Conservation (phyloP, 768 basidiomycete species). For the Collybiopsis luxurians region DNA sequence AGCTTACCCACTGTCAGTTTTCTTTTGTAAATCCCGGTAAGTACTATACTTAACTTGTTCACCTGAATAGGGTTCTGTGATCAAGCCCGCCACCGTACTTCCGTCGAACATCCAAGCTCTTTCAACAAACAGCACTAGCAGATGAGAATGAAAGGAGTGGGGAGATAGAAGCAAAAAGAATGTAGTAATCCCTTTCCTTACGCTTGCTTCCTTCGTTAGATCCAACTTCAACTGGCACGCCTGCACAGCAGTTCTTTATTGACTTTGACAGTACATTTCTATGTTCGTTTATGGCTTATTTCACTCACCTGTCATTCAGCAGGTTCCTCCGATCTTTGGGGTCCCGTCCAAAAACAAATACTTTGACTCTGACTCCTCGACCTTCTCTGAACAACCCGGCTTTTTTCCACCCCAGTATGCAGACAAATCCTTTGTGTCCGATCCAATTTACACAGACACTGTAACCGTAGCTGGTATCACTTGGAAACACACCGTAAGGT, state of each 20-base stretch:
- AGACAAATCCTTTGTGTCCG: constrained; percentile 39
- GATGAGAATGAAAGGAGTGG: constrained; percentile 38
- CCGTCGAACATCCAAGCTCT: constrained; percentile 18
- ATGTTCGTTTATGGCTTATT: background rate
- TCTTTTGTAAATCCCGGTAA: too few species aligned
- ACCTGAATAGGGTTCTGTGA: constrained; percentile 29
- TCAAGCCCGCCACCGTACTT: constrained; percentile 23
- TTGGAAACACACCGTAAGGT: too few species aligned
- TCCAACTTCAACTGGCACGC: constrained; percentile 36
- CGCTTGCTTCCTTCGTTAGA: constrained; percentile 26
- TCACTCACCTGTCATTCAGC: background rate
- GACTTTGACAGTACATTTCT: constrained; percentile 36
- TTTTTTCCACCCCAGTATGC: constrained; percentile 38
- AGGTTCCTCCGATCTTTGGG: constrained; percentile 18
- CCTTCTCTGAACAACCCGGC: constrained; percentile 23
- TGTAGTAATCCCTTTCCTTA: background rate
- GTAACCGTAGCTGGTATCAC: constrained; percentile 34
- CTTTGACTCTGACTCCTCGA: constrained; percentile 24
- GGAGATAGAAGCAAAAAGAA: constrained; percentile 30
- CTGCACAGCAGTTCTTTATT: constrained; percentile 32
- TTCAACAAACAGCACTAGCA: constrained; percentile 29
- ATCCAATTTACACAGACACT: constrained; percentile 39
- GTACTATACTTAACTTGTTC: too few species aligned
- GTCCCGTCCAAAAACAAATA: constrained; percentile 29
- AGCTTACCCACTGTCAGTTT: background rate